Conservation (phyloP, 768 basidiomycete species). For the Russula ochroleuca region DNA sequence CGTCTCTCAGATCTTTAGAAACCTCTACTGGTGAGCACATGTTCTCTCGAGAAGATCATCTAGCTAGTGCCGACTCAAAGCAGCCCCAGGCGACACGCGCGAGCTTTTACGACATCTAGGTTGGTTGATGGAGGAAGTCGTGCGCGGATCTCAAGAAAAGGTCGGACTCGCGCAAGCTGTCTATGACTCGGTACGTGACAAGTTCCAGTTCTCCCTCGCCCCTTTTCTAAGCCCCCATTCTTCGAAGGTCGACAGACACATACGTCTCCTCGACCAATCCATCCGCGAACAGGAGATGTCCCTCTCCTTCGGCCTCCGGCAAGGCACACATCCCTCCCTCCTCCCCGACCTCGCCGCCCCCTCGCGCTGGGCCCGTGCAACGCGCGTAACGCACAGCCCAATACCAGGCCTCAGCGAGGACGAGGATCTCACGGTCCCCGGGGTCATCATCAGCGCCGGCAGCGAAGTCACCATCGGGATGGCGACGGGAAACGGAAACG, state of each 20-base stretch:
- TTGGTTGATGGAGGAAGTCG: conserved; percentile 24
- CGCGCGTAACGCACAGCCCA: conserved; percentile 43
- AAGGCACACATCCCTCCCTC: conserved; percentile 52
- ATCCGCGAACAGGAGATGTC: conserved; percentile 57
- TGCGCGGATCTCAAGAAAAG: conserved; percentile 28
- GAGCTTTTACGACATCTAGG: conserved; percentile 20
- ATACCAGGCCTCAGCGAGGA: conserved; percentile 34
- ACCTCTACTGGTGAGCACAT: background rate
- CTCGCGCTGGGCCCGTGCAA: conserved; percentile 46
- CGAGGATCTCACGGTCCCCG: conserved; percentile 6
- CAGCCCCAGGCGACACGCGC: conserved; percentile 1
- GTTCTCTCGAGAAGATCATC: background rate
- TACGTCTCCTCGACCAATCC: conserved; percentile 72
- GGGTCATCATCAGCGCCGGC: conserved; percentile 7
- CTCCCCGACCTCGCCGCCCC: conserved; percentile 58
- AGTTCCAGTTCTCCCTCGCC: background rate
- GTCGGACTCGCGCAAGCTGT: conserved; percentile 27
- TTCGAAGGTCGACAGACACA: conserved; percentile 70
- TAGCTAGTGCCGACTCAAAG: background rate
- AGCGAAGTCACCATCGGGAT: conserved; percentile 22
- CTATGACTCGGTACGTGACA: conserved; percentile 26
- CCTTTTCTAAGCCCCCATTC: background rate
- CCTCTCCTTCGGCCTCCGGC: conserved; percentile 49
- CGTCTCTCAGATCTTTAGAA: background rate
- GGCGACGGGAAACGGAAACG: conserved; percentile 11